phyloP scores from a whole-genome alignment of 495 filamentous ascomycete species.

The Tuber indicum region DNA sequence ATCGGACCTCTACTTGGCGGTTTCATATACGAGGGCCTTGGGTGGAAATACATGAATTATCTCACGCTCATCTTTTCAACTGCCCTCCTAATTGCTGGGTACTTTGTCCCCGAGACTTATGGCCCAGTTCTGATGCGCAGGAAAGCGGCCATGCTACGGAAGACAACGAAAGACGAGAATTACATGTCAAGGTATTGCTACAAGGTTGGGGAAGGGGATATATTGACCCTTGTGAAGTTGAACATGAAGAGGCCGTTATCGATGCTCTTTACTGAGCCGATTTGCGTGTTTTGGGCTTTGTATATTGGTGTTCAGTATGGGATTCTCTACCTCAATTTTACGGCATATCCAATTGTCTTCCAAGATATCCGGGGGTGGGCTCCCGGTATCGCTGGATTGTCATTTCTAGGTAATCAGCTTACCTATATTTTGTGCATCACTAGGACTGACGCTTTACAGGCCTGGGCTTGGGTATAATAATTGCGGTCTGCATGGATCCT shows the following conservation, averaged over 20 bases:
- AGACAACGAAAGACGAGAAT: slow-evolving; percentile 65
- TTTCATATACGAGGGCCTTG: slow-evolving; percentile 67
- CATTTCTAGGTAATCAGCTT: slow-evolving; percentile 58
- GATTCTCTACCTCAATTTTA: slow-evolving; percentile 78
- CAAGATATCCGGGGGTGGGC: slow-evolving; percentile 63
- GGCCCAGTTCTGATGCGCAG: slow-evolving; percentile 62
- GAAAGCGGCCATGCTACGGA: slow-evolving; percentile 62
- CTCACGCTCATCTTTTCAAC: slow-evolving; percentile 56
- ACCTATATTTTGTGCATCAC: background rate
- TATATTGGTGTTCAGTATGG: slow-evolving; percentile 59
- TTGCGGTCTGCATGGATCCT: slow-evolving; percentile 61
- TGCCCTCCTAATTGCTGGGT: slow-evolving; percentile 46
- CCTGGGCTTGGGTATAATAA: slow-evolving; percentile 61
- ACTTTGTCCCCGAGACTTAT: slow-evolving; percentile 67
- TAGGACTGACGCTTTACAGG: background rate
- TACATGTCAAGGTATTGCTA: slow-evolving; percentile 37
- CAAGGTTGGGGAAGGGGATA: slow-evolving; percentile 39
- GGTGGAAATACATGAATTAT: slow-evolving; percentile 89
- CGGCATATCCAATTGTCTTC: slow-evolving; percentile 75
- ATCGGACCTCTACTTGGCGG: slow-evolving; percentile 58
- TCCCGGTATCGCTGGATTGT: slow-evolving; percentile 60
- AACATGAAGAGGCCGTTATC: slow-evolving; percentile 71
- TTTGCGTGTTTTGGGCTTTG: slow-evolving; percentile 69
- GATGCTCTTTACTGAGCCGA: slow-evolving; percentile 70
- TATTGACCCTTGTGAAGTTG: slow-evolving; percentile 55